Evolutionary conservation across 768 basidiomycete genomes (phyloP).

Genomic region (Termitomyces sp.): DNA sequence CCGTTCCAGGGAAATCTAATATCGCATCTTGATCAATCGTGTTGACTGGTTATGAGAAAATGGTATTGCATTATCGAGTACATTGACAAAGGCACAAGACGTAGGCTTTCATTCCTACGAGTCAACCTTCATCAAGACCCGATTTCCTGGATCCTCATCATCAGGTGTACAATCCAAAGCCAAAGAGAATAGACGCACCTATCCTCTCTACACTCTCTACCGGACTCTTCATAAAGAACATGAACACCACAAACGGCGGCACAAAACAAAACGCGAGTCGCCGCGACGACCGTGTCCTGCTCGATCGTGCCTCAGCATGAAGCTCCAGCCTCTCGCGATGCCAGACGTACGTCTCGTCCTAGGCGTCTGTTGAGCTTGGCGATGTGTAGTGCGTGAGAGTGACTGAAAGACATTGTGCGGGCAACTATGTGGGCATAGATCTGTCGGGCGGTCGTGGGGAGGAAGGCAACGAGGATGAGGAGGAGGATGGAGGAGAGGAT

Average conservation of each 20-base stretch:
- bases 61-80: too few species aligned
- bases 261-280: conserved; percentile 10
- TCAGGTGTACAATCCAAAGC: too few species aligned
- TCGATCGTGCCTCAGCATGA: conserved; percentile 14
- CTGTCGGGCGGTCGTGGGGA: conserved; percentile 18
- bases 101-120: too few species aligned
- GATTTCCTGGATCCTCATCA: not conserved
- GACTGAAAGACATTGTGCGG: conserved; percentile 14
- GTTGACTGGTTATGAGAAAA: too few species aligned
- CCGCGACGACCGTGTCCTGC: conserved; percentile 12
- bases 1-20: too few species aligned
- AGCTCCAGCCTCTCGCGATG: conserved; percentile 16
- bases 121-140: too few species aligned
- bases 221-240: conserved; percentile 16
- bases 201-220: conserved; percentile 7
- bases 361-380: conserved; percentile 15
- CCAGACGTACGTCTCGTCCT: conserved; percentile 20
- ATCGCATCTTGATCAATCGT: too few species aligned
- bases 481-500: conserved; percentile 20
- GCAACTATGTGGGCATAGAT: conserved; percentile 17
- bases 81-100: too few species aligned
- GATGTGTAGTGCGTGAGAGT: not conserved
- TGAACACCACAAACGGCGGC: conserved; percentile 13
- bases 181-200: not conserved
- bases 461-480: conserved; percentile 19